Evolutionary conservation across 768 basidiomycete species (phyloP).

Genomic region (Leccinum olivaceopallidum): DNA sequence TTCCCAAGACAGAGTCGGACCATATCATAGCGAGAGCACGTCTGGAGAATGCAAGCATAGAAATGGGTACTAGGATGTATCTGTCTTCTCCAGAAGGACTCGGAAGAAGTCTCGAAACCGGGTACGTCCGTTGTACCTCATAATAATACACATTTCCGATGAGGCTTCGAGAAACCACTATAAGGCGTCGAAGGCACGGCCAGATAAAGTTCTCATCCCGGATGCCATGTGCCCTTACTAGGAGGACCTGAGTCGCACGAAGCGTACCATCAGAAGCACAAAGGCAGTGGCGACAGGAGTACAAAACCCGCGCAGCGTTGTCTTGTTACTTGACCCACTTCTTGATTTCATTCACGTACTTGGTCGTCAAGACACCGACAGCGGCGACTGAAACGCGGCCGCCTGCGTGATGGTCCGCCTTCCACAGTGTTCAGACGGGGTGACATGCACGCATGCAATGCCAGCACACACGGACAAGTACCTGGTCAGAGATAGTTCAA

Average conservation of each 20-base stretch:
- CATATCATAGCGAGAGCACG: not conserved
- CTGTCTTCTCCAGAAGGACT: not conserved
- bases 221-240: not conserved
- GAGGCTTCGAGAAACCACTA: not conserved
- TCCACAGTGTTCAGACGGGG: not conserved
- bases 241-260: not conserved
- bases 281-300: not conserved
- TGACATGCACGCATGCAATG: not conserved
- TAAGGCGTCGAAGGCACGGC: not conserved
- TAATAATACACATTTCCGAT: not conserved
- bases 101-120: not conserved
- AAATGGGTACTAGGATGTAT: not conserved
- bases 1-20: too few relatives aligned
- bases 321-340: constrained; percentile 2
- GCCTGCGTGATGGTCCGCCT: not conserved
- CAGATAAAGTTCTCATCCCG: not conserved
- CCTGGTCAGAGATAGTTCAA: not conserved
- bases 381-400: not conserved
- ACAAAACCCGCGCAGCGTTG: not conserved
- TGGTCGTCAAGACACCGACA: constrained; percentile 5
- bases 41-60: not conserved
- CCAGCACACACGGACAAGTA: not conserved
- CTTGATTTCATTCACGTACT: constrained; percentile 5
- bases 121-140: not conserved
- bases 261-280: not conserved